A percentile compares a stretch with the other conserved stretches of the same genome.
phyloP scores from a whole-genome alignment of 2,329 filamentous ascomycete species.

The Xylaria sp. region DNA sequence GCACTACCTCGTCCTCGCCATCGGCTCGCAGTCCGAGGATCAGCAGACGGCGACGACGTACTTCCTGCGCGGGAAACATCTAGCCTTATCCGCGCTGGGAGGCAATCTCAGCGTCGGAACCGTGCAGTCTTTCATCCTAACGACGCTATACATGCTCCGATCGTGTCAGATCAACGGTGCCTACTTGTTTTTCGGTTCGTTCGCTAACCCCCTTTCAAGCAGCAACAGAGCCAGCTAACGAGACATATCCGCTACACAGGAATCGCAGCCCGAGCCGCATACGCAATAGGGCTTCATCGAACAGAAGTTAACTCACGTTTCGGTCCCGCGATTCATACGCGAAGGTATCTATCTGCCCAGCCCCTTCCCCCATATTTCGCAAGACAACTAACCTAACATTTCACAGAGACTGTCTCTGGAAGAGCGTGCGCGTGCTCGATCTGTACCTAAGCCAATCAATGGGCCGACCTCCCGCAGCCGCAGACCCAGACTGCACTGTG shows the following conservation, averaged over 20 bases:
- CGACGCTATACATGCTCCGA: slow-evolving; percentile 64
- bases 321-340: slow-evolving; percentile 54
- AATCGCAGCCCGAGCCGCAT: slow-evolving; percentile 62
- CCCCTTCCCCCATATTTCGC: too few species aligned
- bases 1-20: slow-evolving; percentile 62
- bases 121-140: slow-evolving; percentile 61
- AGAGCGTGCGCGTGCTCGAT: slow-evolving; percentile 62
- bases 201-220: too few species aligned
- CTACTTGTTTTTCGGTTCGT: slow-evolving; percentile 60
- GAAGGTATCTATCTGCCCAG: slow-evolving; percentile 45
- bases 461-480: slow-evolving; percentile 64
- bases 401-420: slow-evolving; percentile 59
- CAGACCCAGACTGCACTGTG: slow-evolving; percentile 65
- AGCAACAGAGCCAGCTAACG: not conserved
- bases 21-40: slow-evolving; percentile 57
- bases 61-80: slow-evolving; percentile 61
- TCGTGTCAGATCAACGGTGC: slow-evolving; percentile 66
- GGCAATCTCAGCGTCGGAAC: slow-evolving; percentile 60
- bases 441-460: slow-evolving; percentile 64
- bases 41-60: slow-evolving; percentile 56
- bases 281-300: slow-evolving; percentile 63
- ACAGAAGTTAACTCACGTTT: slow-evolving; percentile 65
- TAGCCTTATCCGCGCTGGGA: slow-evolving; percentile 57
- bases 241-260: slow-evolving; percentile 41
- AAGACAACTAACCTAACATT: slow-evolving; percentile 5